A percentile compares a stretch with the other conserved stretches of the same genome.
Conservation (phyloP, 78 protist genomes). For the slime mould (Dictyostelium discoideum) region dicty_2.7 NC_007089.4:481501-482000, state of each 20-base stretch:
- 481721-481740: conserved; percentile 29
- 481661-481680: neutral
- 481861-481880: neutral
- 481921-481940: conserved; percentile 23
- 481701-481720: conserved; percentile 45
- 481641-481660: neutral
- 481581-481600: neutral
- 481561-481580: neutral
- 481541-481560: neutral
- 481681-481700: neutral
- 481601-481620: conserved; percentile 47
- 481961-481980: conserved; percentile 24
- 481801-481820: neutral
- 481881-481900: neutral
- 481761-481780: conserved; percentile 49
- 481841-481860: conserved; percentile 19
- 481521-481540: neutral
- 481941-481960: neutral
- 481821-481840: neutral
- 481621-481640: conserved; percentile 44
- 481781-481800: neutral
- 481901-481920: conserved; percentile 5
- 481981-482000: neutral
- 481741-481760: conserved; percentile 60
- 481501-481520: neutral